Percentiles rank a stretch among this genome's conserved stretches.
These are phyloP conservation scores for Aspergillus sclerotiicarbonarius DNA, from an alignment of 495 filamentous ascomycete species.

Conservation along the genomic window DNA sequence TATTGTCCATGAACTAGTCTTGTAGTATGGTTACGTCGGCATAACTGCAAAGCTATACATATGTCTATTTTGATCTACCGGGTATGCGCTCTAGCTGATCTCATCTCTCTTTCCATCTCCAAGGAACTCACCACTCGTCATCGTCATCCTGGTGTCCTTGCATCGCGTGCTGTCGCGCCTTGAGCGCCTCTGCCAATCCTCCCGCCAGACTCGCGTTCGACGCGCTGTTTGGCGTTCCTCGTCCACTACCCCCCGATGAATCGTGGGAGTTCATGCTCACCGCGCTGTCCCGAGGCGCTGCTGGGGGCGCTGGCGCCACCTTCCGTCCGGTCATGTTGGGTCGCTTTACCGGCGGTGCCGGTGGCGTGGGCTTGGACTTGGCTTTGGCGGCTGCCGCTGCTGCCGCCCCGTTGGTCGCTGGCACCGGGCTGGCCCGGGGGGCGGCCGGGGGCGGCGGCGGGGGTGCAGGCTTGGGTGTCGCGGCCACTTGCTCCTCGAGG, in stretches of 20 bases:
- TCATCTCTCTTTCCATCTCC: background rate
- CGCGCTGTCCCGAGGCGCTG: slow-evolving; percentile 66
- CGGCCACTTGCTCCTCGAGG: slow-evolving; percentile 68
- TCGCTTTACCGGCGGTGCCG: slow-evolving; percentile 84
- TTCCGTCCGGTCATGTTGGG: slow-evolving; percentile 67
- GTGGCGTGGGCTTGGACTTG: slow-evolving; percentile 70
- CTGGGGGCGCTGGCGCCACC: slow-evolving; percentile 56
- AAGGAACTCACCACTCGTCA: slow-evolving; percentile 48
- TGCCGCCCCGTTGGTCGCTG: slow-evolving; percentile 39
- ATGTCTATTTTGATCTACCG: background rate
- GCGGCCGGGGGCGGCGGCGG: slow-evolving; percentile 62
- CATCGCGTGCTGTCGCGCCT: slow-evolving; percentile 71
- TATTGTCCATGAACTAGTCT: background rate
- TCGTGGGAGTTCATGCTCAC: slow-evolving; percentile 67
- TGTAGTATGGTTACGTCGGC: background rate
- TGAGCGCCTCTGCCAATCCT: slow-evolving; percentile 78
- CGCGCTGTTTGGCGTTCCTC: slow-evolving; percentile 66
- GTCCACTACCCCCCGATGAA: slow-evolving; percentile 61
- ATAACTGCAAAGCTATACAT: background rate
- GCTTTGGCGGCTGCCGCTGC: slow-evolving; percentile 50
- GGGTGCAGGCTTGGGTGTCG: slow-evolving; percentile 46
- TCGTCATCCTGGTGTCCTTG: slow-evolving; percentile 66
- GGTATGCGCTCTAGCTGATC: background rate
- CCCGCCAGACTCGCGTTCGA: slow-evolving; percentile 72
- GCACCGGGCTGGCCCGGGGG: slow-evolving; percentile 45